Evolutionary conservation across 192 early-diverging fungal species (phyloP), one percentile per base, ranked within the genome.

Genomic region (Helicostylum pulchrum): DNA sequence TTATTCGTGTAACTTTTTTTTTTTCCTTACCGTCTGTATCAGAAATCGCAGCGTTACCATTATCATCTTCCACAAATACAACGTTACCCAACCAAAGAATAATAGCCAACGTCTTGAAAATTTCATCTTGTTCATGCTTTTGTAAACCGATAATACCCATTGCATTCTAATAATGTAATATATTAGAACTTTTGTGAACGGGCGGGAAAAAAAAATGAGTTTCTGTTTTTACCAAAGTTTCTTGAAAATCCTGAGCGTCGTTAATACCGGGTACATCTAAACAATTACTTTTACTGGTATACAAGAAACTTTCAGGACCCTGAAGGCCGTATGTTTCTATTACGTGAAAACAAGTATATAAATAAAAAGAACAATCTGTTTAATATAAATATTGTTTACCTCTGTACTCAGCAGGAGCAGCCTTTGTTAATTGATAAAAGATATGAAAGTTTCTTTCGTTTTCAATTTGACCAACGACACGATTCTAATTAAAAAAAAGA

Each of bases 381-480:
- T 15, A 2, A 39, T 7, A 12, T 36, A 57, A 42, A 9, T 58
- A 26, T 26, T 26, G 26, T 71, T 32, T 77, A 83, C 87, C 84
- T 71, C 86, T 82, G 67, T 90, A 92, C 45, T 82, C 74, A 34
- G 82, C 71, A 42, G 91, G 79, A 12, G 90, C 88, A n/a, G 87
- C 89, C 64, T 91, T 92, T 66, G 85, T 84, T 30, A 94, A 82
- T 71, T 94, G 93, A 69, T 94, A 94, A 76, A 99, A 98, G 47
- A 98, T 91, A 72, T 99, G 97, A 77, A 99, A 99, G 72, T 97
- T 98, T 69, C 97, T 85, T 73, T 99, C 97, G 60, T 94, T 92
- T 3, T 83, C 80, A 61, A 94, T 93, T 67, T 96, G 95, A 15
- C 89, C 89, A 34, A 99, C 96, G 11, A 99, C 95, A 47, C 97